Conservation (phyloP, 2,329 filamentous ascomycete species). For the Penicillium capsulatum region DNA sequence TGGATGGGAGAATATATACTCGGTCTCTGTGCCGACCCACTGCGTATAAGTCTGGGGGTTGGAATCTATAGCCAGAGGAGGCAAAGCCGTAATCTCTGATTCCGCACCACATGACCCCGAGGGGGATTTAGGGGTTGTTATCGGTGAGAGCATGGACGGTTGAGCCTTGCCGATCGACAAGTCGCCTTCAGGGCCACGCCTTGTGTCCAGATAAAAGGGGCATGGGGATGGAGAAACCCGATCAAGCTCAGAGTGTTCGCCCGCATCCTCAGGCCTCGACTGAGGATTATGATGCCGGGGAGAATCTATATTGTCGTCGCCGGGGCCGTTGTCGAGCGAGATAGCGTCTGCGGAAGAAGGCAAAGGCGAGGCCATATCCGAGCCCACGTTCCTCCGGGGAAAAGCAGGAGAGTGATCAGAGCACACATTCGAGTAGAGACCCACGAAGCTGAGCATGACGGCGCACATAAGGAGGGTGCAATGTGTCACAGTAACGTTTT, state of each 20-base stretch:
- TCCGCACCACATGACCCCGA: too few species aligned
- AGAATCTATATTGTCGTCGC: not conserved
- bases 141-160: not conserved
- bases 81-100: too few species aligned
- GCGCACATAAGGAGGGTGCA: not conserved
- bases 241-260: not conserved
- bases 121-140: too few species aligned
- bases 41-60: too few species aligned
- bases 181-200: not conserved
- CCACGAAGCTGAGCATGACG: constrained; percentile 1
- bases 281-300: not conserved
- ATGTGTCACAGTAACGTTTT: constrained; percentile 8
- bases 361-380: constrained; percentile 1
- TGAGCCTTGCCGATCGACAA: not conserved
- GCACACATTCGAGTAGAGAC: constrained; percentile 2
- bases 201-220: constrained; percentile 5
- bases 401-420: constrained; percentile 2
- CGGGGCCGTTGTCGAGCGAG: not conserved
- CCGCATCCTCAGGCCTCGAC: too few species aligned
- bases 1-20: too few species aligned
- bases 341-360: not conserved
- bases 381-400: not conserved
- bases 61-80: too few species aligned
- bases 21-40: too few species aligned
- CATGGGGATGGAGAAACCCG: constrained; percentile 6